Conservation (phyloP, 441 rosid species). For the Isatis lusitanica region DNA sequence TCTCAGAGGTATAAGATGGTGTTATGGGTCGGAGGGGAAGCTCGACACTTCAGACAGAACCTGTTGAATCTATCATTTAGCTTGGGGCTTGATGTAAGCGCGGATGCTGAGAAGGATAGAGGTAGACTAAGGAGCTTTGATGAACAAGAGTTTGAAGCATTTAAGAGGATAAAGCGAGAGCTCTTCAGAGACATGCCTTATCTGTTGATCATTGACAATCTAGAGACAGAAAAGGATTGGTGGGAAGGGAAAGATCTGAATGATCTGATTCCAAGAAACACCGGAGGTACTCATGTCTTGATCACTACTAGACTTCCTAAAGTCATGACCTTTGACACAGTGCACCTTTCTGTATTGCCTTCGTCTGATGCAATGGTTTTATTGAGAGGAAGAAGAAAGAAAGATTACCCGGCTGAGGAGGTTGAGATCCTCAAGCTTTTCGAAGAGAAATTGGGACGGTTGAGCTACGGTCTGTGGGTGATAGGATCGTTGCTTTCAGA, state of each 20-base stretch:
- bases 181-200: slow-evolving; percentile 84
- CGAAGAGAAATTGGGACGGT: slow-evolving; percentile 70
- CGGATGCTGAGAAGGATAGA: slow-evolving; percentile 85
- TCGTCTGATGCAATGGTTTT: slow-evolving; percentile 69
- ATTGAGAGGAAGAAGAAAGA: slow-evolving; percentile 70
- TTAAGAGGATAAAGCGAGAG: slow-evolving; percentile 81
- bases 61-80: slow-evolving; percentile 72
- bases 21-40: slow-evolving; percentile 90
- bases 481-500: slow-evolving; percentile 79
- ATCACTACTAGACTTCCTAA: slow-evolving; percentile 79
- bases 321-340: slow-evolving; percentile 72
- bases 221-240: slow-evolving; percentile 89
- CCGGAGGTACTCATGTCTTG: slow-evolving; percentile 83
- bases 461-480: slow-evolving; percentile 74
- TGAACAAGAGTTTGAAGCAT: slow-evolving; percentile 86
- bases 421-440: slow-evolving; percentile 61
- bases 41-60: slow-evolving; percentile 79
- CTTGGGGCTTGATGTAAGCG: slow-evolving; percentile 83
- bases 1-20: slow-evolving; percentile 88
- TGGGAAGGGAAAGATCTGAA: slow-evolving; percentile 90
- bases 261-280: slow-evolving; percentile 83
- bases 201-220: slow-evolving; percentile 81
- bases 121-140: slow-evolving; percentile 79
- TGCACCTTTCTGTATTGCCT: slow-evolving; percentile 59
- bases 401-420: slow-evolving; percentile 62